Percentiles rank a stretch among this genome's conserved stretches.
Evolutionary conservation across 768 basidiomycete genomes (phyloP).

Genomic region (Filobasidium wieringae): DNA sequence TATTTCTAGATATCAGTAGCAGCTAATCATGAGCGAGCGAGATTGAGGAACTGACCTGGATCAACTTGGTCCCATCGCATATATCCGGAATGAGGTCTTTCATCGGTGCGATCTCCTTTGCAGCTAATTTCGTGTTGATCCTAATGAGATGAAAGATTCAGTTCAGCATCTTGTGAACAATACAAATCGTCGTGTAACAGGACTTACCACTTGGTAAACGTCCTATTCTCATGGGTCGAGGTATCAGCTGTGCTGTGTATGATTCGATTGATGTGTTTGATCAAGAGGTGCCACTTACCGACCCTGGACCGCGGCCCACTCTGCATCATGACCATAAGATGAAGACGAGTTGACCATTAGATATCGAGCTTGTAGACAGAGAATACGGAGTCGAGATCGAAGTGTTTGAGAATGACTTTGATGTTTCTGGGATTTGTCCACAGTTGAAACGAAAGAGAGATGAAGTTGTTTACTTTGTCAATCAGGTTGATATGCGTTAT

Average conservation of each 20-base stretch:
- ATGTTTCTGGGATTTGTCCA: no score
- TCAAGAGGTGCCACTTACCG: neutral
- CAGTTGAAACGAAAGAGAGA: no score
- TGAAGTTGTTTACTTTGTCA: no score
- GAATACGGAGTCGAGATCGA: no score
- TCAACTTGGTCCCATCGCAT: constrained; percentile 86
- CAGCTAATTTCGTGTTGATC: constrained; percentile 90
- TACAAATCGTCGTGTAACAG: neutral
- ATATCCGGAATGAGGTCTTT: constrained; percentile 77
- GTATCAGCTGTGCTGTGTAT: no score
- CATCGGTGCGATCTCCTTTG: constrained; percentile 75
- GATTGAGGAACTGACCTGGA: constrained; percentile 65
- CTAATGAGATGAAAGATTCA: constrained; percentile 41
- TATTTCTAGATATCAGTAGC: neutral
- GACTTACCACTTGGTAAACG: constrained; percentile 36
- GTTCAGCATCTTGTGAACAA: neutral
- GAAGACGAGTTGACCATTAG: no score
- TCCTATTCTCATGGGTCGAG: constrained; percentile 12
- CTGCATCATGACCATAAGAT: neutral
- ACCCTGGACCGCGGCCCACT: neutral
- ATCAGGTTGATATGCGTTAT: no score
- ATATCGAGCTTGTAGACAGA: no score
- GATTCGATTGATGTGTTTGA: neutral
- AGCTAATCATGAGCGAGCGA: neutral
- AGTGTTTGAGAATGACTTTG: no score